phyloP scores from a whole-genome alignment of 129 eudicot species.

The Saposhnikovia divaricata region DNA sequence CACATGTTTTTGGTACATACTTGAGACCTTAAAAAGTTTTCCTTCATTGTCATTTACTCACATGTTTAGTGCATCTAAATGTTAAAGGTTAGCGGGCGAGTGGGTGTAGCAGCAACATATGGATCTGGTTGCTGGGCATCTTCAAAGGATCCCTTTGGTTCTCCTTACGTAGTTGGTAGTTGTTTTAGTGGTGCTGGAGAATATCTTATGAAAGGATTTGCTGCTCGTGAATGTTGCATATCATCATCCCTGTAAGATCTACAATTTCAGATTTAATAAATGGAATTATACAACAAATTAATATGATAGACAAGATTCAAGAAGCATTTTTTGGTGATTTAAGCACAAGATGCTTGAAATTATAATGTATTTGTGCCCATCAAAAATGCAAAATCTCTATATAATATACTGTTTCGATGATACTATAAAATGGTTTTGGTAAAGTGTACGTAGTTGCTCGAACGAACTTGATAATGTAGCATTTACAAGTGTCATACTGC shows the following conservation, averaged over 20 bases:
- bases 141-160: neutral
- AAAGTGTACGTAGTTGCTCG: neutral
- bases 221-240: constrained; percentile 80
- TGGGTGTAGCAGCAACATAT: constrained; percentile 87
- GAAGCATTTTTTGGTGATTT: neutral
- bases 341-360: too few species aligned
- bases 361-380: too few species aligned
- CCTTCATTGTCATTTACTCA: neutral
- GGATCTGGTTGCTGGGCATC: constrained; percentile 17
- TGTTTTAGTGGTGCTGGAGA: constrained; percentile 98
- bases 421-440: neutral
- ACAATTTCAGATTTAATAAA: neutral
- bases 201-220: constrained; percentile 69
- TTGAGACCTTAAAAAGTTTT: neutral
- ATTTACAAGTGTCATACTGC: neutral
- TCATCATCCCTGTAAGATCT: constrained; percentile 64
- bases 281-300: neutral
- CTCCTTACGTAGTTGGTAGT: constrained; percentile 57
- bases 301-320: neutral
- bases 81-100: constrained; percentile 81
- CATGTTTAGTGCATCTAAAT: too few species aligned
- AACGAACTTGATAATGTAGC: neutral
- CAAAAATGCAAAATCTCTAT: too few species aligned
- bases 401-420: neutral
- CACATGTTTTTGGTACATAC: neutral